Evolutionary conservation across 441 rosid species (phyloP).

Genomic region (Metrosideros polymorpha): DNA sequence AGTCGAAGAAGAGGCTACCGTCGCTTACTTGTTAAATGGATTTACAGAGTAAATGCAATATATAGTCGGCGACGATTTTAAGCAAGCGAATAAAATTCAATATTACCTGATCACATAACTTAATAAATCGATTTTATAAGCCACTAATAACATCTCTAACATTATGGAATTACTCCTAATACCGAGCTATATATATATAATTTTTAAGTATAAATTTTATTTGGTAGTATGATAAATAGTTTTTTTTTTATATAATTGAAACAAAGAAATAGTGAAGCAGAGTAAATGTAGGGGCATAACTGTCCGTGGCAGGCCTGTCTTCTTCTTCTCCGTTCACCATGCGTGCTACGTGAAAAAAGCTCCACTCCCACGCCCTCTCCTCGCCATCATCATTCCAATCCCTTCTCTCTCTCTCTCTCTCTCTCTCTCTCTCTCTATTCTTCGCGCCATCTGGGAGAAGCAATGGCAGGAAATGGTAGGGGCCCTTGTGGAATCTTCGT

Average conservation of each 20-base stretch:
- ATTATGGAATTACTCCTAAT: no score
- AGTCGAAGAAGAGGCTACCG: no score
- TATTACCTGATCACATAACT: no score
- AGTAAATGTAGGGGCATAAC: neutral
- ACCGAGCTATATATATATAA: no score
- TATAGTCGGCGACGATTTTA: no score
- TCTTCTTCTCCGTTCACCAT: neutral
- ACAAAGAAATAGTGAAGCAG: neutral
- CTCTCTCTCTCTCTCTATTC: neutral
- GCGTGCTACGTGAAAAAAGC: neutral
- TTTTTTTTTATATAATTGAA: neutral
- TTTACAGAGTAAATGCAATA: no score
- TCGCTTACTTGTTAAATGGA: no score
- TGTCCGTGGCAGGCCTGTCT: neutral
- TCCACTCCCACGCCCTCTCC: neutral
- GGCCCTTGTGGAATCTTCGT: neutral
- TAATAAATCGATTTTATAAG: no score
- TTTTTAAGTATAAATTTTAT: no score
- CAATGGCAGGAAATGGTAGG: slow-evolving; percentile 56
- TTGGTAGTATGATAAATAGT: no score
- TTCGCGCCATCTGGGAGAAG: neutral
- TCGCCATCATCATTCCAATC: neutral
- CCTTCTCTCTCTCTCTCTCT: neutral
- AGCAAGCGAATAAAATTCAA: no score
- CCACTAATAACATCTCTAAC: no score